Base-by-base conservation (phyloP, 2,329 filamentous ascomycete species). In the Fusarium mexicanum region DNA sequence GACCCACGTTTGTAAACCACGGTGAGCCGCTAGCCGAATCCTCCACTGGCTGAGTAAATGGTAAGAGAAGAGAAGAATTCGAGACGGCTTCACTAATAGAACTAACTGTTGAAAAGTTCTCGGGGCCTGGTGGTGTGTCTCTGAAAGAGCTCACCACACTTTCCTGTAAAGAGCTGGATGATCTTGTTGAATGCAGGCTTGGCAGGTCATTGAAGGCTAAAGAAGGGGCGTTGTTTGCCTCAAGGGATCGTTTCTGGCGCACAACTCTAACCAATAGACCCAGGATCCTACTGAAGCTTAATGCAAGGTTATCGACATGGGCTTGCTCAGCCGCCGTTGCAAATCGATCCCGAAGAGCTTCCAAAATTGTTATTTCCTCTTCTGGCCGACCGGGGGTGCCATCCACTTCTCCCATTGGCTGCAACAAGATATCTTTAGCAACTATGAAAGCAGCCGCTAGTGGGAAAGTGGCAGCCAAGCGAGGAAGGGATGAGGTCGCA, bases 291-390 rank as follows among this genome's bases (percentile, higher is more conserved):
- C 76, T 70, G 22, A 78, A 69, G n/a, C 64, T 78, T 50, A 62
- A 57, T 10, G 73, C 58, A 17, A 76, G 46, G 57, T 76, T 78
- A 46, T 75, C 73, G 14, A 67, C 38, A 44, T 72, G 63, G 13
- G 72, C 71, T 46, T 69, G 64, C 33, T 78, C 76, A 10, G 65
- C 71, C 29, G 64, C 65, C 12, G 58, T 61, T 31, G 65, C 37
- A 51, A 73, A 76, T 41, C 67, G 67, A 55, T 79, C 75, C 11
- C 76, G 73, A 18, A 79, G 65, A n/a, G 69, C 51, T 51, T 79
- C 76, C 24, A 79, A 58, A 20, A 79, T 61, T n/a, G 60, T 51
- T 20, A 78, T 73, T 74, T 78, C 76, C 69, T 79, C 76, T 72
- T 79, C 76, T 38, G 68, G 68, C 22, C 55, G 65, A 33, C 48